These are phyloP conservation scores for Tetratostichococcus sp. DNA, from an alignment of 139 green algal genomes.

Conservation along the genomic window DNA sequence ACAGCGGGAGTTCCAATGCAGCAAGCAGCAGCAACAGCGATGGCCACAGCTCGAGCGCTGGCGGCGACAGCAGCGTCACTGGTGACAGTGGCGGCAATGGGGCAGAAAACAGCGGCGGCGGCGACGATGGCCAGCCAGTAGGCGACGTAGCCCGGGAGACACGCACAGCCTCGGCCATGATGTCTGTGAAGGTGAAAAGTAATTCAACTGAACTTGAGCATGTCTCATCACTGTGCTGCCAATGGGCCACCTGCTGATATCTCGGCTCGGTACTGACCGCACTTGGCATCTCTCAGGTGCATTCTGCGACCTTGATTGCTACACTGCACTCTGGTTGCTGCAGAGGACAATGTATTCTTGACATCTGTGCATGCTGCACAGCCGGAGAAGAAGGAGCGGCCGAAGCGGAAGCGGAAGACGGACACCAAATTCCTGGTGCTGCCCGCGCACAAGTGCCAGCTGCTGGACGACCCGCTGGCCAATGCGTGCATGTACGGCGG, in stretches of 20 bases:
- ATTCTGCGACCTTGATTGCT: too few relatives aligned
- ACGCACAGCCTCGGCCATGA: neutral
- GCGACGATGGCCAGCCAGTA: too few relatives aligned
- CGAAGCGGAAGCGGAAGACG: neutral
- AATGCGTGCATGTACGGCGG: neutral
- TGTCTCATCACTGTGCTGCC: too few relatives aligned
- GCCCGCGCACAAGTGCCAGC: conserved; percentile 1
- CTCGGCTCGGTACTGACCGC: too few relatives aligned
- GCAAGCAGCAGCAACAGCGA: neutral
- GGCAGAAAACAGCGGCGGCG: too few relatives aligned
- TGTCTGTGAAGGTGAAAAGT: neutral
- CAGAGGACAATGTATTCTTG: neutral
- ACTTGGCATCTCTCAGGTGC: too few relatives aligned
- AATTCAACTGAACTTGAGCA: too few relatives aligned
- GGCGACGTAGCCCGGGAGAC: neutral
- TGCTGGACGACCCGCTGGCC: conserved; percentile 1
- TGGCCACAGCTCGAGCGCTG: too few relatives aligned
- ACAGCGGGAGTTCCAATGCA: neutral
- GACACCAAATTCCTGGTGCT: neutral
- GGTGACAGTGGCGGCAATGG: too few relatives aligned
- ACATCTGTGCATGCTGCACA: neutral
- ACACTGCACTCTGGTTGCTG: neutral
- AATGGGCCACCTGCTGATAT: too few relatives aligned
- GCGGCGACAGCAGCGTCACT: too few relatives aligned
- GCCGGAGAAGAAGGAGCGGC: neutral